Evolutionary conservation across 371 early-diverging fungal species (phyloP), one percentile per base, ranked within the genome.

Genomic region (Mucor irregularis): DNA sequence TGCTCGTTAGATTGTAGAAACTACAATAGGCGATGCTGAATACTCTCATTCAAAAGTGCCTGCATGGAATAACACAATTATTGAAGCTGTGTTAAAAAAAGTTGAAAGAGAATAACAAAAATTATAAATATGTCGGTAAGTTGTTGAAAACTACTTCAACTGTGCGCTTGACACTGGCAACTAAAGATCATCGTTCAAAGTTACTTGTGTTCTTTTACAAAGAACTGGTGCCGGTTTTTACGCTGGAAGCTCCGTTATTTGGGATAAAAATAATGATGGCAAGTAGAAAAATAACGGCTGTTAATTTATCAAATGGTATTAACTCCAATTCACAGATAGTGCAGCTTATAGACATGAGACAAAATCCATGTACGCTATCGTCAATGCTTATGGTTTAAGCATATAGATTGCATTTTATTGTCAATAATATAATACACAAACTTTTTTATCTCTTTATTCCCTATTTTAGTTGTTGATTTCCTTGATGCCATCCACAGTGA

Each of bases 211-310:
- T 7, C 85, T 90, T 35, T 81, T 90, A 84, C 89, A 90, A 71
- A 84, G 83, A 59, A 89, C 80, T 50, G 87, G 91, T 17, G 87
- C 87, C 38, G 91, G 91, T 16, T 81, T 90, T 42, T 89, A 89
- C 62, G 82, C 83, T 22, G 88, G 88, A 14, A 85, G 84, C 26
- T 81, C 85, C 8, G 88, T 86, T 52, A 89, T 80, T 63, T 90
- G 90, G 90, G 89, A 90, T 54, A 82, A 78, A 52, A 69, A 82
- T 33, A 81, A 74, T 26, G 87, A 88, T 63, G 87, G 87, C 80
- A 68, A 44, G 7, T 31, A 29, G 3, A 8, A 26, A 0, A 21
- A 22, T 2, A 19, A 5, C 6, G 7, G 7, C 11, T 16, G 5
- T 21, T 8, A 13, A 16, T n/a, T 39, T 8, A 11, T n/a, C n/a